Percentiles rank a stretch among this genome's conserved stretches.
Conservation (phyloP, 192 early-diverging fungal genomes). For the Podila minutissima region DNA sequence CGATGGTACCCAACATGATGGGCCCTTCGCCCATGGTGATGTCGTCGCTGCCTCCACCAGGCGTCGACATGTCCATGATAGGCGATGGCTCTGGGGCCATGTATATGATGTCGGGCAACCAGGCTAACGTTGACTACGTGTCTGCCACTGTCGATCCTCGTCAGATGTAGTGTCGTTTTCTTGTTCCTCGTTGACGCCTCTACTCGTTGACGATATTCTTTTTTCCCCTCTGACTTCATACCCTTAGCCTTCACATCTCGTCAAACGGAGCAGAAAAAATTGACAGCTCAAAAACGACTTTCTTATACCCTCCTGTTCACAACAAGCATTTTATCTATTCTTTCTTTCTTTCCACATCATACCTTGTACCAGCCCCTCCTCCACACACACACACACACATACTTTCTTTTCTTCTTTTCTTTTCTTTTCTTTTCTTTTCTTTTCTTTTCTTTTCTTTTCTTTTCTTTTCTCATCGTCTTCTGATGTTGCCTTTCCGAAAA, state of each 20-base stretch:
- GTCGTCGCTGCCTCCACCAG: not conserved
- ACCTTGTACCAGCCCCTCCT: not conserved
- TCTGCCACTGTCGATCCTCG: slow-evolving; percentile 1
- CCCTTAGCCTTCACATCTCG: not conserved
- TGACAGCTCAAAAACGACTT: not conserved
- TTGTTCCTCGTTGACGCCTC: too few relatives aligned
- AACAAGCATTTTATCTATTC: not conserved
- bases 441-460: not conserved
- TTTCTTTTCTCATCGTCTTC: not conserved
- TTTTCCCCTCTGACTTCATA: too few relatives aligned
- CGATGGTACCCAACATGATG: not conserved
- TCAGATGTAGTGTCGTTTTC: not conserved
- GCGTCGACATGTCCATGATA: not conserved
- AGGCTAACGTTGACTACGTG: not conserved
- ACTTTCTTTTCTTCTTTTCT: not conserved
- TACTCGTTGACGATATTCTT: too few relatives aligned
- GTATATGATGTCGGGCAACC: not conserved
- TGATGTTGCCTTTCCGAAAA: not conserved
- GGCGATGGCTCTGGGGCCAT: not conserved
- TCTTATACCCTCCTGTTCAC: slow-evolving; percentile 1
- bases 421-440: too few relatives aligned
- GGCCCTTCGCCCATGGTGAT: not conserved
- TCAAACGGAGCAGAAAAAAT: not conserved
- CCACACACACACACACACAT: not conserved
- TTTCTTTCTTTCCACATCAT: not conserved